A percentile compares a stretch with the other conserved stretches of the same genome.
Evolutionary conservation across 768 basidiomycete genomes (phyloP).

Genomic region (Pulveroboletus frians): DNA sequence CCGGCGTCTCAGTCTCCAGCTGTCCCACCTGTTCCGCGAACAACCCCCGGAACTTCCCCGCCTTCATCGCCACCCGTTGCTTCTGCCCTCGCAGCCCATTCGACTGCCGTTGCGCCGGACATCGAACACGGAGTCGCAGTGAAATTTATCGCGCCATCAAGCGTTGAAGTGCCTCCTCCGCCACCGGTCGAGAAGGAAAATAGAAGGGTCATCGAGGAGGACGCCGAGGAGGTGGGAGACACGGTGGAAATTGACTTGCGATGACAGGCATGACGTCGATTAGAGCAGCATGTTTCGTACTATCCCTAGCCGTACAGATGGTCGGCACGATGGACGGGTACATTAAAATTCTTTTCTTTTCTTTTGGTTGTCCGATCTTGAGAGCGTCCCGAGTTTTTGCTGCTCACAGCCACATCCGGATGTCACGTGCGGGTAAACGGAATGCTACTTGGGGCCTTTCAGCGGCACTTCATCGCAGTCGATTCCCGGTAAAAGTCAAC

Average conservation of each 20-base stretch:
- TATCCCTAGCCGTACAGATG: background rate
- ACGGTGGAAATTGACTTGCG: conserved; percentile 67
- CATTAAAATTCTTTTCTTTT: conserved; percentile 3
- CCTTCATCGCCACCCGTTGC: conserved; percentile 23
- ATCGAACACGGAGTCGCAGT: conserved; percentile 13
- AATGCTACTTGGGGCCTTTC: no score
- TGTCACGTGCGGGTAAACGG: conserved; percentile 12
- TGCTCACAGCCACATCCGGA: conserved; percentile 1
- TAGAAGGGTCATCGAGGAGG: conserved; percentile 40
- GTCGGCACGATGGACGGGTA: background rate
- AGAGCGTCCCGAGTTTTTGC: background rate
- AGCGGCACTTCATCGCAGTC: background rate
- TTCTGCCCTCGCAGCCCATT: conserved; percentile 17
- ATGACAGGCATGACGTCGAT: conserved; percentile 20
- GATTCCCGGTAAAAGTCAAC: background rate
- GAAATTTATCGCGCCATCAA: conserved; percentile 50
- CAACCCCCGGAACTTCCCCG: conserved; percentile 27
- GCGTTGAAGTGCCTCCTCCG: conserved; percentile 74
- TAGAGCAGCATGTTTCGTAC: background rate
- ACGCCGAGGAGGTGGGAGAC: conserved; percentile 69
- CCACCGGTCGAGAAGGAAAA: conserved; percentile 74
- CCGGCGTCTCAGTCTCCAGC: conserved; percentile 15
- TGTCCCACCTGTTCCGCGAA: conserved; percentile 1
- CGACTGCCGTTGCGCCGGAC: background rate
- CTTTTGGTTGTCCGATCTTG: background rate